These are phyloP conservation scores for Elaeagnus macrophylla DNA, from an alignment of 306 rosid species.

Conservation along the genomic window DNA sequence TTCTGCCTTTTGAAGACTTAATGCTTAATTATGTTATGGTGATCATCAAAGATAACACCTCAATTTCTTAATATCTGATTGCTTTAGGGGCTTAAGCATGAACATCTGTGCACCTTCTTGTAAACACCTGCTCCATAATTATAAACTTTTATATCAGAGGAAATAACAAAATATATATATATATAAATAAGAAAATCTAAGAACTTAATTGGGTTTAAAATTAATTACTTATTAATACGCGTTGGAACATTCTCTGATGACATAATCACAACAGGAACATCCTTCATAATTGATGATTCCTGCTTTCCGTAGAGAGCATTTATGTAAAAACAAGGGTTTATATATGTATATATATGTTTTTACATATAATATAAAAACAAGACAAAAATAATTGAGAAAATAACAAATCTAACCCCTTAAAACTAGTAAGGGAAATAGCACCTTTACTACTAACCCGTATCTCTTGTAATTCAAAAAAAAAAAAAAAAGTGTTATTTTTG, in stretches of 20 bases:
- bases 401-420: too few species aligned
- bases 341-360: background rate
- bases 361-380: too few species aligned
- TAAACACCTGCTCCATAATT: slow-evolving; percentile 46
- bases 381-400: too few species aligned
- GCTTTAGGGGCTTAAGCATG: slow-evolving; percentile 77
- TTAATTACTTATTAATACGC: slow-evolving; percentile 61
- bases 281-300: slow-evolving; percentile 80
- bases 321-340: too few species aligned
- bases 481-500: too few species aligned
- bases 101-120: slow-evolving; percentile 97
- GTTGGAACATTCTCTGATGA: slow-evolving; percentile 87
- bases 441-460: too few species aligned
- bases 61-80: slow-evolving; percentile 62
- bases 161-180: background rate
- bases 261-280: slow-evolving; percentile 86
- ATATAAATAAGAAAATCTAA: too few species aligned
- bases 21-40: slow-evolving; percentile 19
- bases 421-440: too few species aligned
- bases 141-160: background rate
- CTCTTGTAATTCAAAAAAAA: too few species aligned
- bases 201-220: background rate
- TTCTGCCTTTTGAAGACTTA: background rate
- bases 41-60: slow-evolving; percentile 62
- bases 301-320: slow-evolving; percentile 17